Conservation (phyloP, 768 basidiomycete genomes). For the Pulveroboletus ravenelii region DNA sequence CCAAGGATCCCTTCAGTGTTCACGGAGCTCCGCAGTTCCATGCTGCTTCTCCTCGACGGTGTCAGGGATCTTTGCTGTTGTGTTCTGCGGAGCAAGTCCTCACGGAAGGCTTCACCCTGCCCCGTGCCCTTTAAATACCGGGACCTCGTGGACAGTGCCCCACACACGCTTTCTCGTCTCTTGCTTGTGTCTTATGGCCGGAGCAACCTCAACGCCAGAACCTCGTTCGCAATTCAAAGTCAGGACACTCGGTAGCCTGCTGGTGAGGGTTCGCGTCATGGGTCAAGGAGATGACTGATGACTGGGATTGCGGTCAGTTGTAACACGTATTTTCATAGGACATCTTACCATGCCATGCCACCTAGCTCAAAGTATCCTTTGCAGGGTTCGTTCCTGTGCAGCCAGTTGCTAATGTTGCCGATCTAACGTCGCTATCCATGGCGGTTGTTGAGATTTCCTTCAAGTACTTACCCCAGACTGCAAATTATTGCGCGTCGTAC, state of each 20-base stretch:
- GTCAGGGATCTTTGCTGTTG: slow-evolving; percentile 16
- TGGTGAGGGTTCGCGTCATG: slow-evolving; percentile 14
- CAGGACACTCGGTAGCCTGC: slow-evolving; percentile 18
- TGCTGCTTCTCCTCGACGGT: slow-evolving; percentile 15
- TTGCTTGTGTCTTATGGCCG: slow-evolving; percentile 20
- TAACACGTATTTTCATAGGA: slow-evolving; percentile 10
- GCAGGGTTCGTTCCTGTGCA: slow-evolving; percentile 19
- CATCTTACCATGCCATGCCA: slow-evolving; percentile 12
- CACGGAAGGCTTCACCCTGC: slow-evolving; percentile 12
- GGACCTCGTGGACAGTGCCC: slow-evolving; percentile 10
- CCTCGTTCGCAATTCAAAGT: slow-evolving; percentile 30
- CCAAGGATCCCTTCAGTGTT: slow-evolving; percentile 6
- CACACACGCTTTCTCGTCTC: slow-evolving; percentile 22
- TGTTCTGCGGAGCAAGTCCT: slow-evolving; percentile 19
- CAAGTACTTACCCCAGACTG: background rate
- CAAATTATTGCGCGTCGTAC: slow-evolving; percentile 2
- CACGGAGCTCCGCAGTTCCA: slow-evolving; percentile 22
- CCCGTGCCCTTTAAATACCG: slow-evolving; percentile 27
- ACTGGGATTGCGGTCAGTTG: slow-evolving; percentile 15
- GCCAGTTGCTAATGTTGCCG: slow-evolving; percentile 4
- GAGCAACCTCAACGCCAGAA: slow-evolving; percentile 19
- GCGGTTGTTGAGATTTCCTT: slow-evolving; percentile 10
- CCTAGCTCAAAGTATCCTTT: slow-evolving; percentile 10
- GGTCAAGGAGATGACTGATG: slow-evolving; percentile 5
- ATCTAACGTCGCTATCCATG: slow-evolving; percentile 9